Evolutionary conservation across 225 moss, liverwort and hornwort genomes (phyloP).

Genomic region (Rhytidiadelphus loreus): DNA sequence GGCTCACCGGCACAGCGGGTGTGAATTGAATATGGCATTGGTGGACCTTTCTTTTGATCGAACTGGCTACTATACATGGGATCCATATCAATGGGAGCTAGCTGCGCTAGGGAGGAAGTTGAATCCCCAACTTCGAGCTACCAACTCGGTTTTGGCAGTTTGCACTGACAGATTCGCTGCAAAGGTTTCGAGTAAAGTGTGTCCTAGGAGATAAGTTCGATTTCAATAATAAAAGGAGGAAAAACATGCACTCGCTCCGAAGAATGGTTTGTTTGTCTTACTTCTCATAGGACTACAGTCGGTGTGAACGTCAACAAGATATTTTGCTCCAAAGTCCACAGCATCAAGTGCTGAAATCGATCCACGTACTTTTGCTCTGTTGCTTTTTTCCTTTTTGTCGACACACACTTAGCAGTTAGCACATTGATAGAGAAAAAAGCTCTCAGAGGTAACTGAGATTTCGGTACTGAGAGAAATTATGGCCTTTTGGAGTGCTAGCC

Average conservation of each 20-base stretch:
- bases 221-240: not conserved
- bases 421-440: not conserved
- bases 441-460: not conserved
- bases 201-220: not conserved
- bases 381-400: not conserved
- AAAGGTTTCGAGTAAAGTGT: not conserved
- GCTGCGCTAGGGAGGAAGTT: not conserved
- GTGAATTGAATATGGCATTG: not conserved
- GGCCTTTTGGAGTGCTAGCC: not conserved
- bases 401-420: not conserved
- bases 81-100: not conserved
- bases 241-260: not conserved
- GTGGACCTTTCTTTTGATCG: not conserved
- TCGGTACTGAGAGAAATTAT: not conserved
- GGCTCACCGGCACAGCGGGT: not conserved
- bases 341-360: not conserved
- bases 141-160: conserved; percentile 2
- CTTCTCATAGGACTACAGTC: not conserved
- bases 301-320: conserved; percentile 6
- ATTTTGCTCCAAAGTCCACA: not conserved
- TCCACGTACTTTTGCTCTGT: not conserved
- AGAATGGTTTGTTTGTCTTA: conserved; percentile 2
- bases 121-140: not conserved
- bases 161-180: conserved; percentile 16
- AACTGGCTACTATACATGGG: not conserved